Evolutionary conservation across 495 filamentous ascomycete species (phyloP), one percentile per base, ranked within the genome.

Genomic region (Penicillium turbatum): DNA sequence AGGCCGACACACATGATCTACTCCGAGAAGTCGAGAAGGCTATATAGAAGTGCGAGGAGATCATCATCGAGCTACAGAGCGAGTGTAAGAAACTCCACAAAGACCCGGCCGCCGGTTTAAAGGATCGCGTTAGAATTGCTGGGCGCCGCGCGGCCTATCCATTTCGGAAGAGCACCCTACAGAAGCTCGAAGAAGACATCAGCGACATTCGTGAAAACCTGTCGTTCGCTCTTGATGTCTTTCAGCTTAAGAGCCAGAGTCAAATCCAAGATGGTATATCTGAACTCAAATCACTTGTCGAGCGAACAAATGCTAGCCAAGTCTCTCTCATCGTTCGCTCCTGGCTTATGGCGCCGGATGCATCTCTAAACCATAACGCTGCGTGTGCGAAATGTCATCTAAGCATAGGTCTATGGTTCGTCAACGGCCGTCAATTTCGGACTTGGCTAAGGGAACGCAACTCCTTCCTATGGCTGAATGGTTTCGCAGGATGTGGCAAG

Each of bases 401-500:
- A 19, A 37, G 48, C 0, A 69, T 66, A 2, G 71, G 71, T 0
- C 21, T 55, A 6, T 75, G 72, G 72, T 57, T 74, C 12, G 32
- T 74, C 35, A 57, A 70, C 1, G 44, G 62, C 7, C 1, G 31
- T 6, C n/a, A 24, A 31, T 19, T 76, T 69, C 39, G 13, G 6
- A 21, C 52, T n/a, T 76, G 72, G 72, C 47, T 72, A 10, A 43
- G 8, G 2, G 44, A 68, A n/a, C 44, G 15, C 2, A 69, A 71
- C 37, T 73, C 72, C 2, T 67, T 74, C 16, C 51, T 76, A 0
- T 76, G 72, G 72, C 41, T 76, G 0, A 59, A 68, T 36, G 72
- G 72, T 1, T 71, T 74, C 43, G 62, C 72, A 7, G 72, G 72
- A 30, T 74, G 65, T 59, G 70, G 72, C 13, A 76, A 74, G 45